Conservation (phyloP, 306 rosid species). For the Ceratonia siliqua region DNA sequence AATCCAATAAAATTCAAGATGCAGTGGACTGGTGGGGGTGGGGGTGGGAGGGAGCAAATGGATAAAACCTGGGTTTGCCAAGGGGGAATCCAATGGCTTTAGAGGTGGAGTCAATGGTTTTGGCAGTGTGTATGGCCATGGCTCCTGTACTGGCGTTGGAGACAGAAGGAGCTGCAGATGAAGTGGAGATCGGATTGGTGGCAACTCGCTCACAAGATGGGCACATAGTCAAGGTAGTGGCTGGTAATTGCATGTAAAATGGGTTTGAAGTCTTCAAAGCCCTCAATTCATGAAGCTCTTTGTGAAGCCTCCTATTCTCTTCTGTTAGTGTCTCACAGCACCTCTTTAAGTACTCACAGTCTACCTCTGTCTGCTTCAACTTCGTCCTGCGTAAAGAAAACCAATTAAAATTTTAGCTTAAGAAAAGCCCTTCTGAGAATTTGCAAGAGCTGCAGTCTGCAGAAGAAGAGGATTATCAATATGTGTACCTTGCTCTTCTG, state of each 20-base stretch:
- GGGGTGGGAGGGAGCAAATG: slow-evolving; percentile 36
- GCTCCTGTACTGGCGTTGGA: slow-evolving; percentile 2
- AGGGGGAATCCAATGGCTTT: slow-evolving; percentile 48
- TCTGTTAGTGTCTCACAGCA: slow-evolving; percentile 75
- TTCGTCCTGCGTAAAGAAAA: slow-evolving; percentile 50
- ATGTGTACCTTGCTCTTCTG: slow-evolving; percentile 87
- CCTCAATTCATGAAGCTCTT: slow-evolving; percentile 76
- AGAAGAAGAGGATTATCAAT: background rate
- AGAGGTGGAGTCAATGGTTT: slow-evolving; percentile 7
- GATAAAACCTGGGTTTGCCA: slow-evolving; percentile 48
- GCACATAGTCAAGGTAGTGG: slow-evolving; percentile 82
- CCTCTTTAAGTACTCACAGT: slow-evolving; percentile 70
- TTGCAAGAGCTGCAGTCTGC: too few species aligned
- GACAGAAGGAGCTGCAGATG: slow-evolving; percentile 28
- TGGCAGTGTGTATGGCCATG: background rate
- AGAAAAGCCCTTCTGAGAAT: too few species aligned
- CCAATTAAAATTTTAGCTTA: too few species aligned
- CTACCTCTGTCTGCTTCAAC: slow-evolving; percentile 77
- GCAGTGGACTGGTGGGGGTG: slow-evolving; percentile 39
- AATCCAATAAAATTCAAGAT: slow-evolving; percentile 18
- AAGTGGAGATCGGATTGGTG: slow-evolving; percentile 40
- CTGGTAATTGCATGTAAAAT: slow-evolving; percentile 74
- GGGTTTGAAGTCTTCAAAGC: slow-evolving; percentile 73
- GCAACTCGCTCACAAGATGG: slow-evolving; percentile 79
- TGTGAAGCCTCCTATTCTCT: slow-evolving; percentile 71